Evolutionary conservation across 257 asterid species (phyloP).

Genomic region (Solanum pennellii): DNA sequence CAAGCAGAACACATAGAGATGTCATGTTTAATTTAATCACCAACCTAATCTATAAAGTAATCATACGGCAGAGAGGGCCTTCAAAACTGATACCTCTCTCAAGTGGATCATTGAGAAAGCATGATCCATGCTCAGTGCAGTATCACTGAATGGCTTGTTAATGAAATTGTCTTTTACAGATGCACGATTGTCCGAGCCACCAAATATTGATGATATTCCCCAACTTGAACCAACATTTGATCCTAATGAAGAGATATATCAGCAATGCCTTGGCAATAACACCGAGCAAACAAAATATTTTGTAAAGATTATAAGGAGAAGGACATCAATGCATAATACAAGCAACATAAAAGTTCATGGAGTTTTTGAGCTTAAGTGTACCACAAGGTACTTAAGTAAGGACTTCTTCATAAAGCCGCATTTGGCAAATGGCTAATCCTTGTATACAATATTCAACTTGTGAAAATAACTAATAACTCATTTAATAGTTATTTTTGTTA

Average conservation of each 20-base stretch:
- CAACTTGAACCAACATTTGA: constrained; percentile 54
- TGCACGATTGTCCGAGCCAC: constrained; percentile 49
- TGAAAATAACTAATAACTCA: neutral
- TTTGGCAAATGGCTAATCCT: neutral
- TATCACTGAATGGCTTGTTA: constrained; percentile 42
- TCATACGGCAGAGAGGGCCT: neutral
- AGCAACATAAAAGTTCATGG: neutral
- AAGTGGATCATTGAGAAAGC: constrained; percentile 58
- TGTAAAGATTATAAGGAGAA: neutral
- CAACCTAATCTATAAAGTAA: neutral
- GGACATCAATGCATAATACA: neutral
- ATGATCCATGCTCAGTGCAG: constrained; percentile 46
- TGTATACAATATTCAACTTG: neutral
- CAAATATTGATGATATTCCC: constrained; percentile 95
- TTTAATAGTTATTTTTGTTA: neutral
- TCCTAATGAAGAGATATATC: constrained; percentile 23
- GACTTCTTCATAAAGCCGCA: neutral
- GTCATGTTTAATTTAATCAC: neutral
- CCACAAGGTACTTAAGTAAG: neutral
- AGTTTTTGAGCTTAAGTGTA: neutral
- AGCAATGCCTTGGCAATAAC: neutral
- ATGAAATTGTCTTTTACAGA: constrained; percentile 44
- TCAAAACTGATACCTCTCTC: constrained; percentile 46
- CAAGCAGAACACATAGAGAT: neutral
- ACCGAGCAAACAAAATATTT: neutral